A percentile compares a stretch with the other conserved stretches of the same genome.
These are phyloP conservation scores for Platanus orientalis DNA, from an alignment of 164 flowering plant species.

Conservation along the genomic window DNA sequence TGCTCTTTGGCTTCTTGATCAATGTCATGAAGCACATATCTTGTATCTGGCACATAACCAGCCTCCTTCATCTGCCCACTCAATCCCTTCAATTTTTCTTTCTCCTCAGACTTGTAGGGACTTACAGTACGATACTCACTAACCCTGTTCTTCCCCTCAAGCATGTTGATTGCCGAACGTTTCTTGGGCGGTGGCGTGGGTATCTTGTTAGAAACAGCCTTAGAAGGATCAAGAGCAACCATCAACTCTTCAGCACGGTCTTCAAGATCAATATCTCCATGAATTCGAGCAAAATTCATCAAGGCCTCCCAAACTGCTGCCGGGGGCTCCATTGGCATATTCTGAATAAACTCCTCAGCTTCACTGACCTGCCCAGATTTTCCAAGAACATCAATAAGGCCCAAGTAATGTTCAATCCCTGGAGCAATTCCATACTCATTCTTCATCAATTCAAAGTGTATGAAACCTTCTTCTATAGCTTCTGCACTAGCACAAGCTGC, in stretches of 20 bases:
- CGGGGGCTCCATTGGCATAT: constrained; percentile 54
- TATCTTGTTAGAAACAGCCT: constrained; percentile 39
- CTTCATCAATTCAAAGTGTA: constrained; percentile 67
- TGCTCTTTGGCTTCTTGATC: constrained; percentile 96
- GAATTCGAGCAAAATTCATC: constrained; percentile 62
- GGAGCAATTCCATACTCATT: constrained; percentile 51
- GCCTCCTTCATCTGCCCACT: constrained; percentile 37
- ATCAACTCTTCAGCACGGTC: constrained; percentile 67
- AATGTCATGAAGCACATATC: constrained; percentile 87
- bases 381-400: constrained; percentile 58
- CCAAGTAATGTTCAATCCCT: constrained; percentile 52
- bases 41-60: constrained; percentile 79
- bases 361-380: constrained; percentile 59
- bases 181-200: constrained; percentile 62
- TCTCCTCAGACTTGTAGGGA: constrained; percentile 52
- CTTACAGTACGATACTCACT: constrained; percentile 43
- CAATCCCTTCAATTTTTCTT: constrained; percentile 37
- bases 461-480: constrained; percentile 69
- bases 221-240: constrained; percentile 57
- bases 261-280: constrained; percentile 82
- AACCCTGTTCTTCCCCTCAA: constrained; percentile 58
- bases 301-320: constrained; percentile 57
- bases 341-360: constrained; percentile 50
- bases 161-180: constrained; percentile 48
- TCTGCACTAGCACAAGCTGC: constrained; percentile 69